These are phyloP conservation scores for Quercus rubra DNA, from an alignment of 306 rosid genomes.

Conservation along the genomic window DNA sequence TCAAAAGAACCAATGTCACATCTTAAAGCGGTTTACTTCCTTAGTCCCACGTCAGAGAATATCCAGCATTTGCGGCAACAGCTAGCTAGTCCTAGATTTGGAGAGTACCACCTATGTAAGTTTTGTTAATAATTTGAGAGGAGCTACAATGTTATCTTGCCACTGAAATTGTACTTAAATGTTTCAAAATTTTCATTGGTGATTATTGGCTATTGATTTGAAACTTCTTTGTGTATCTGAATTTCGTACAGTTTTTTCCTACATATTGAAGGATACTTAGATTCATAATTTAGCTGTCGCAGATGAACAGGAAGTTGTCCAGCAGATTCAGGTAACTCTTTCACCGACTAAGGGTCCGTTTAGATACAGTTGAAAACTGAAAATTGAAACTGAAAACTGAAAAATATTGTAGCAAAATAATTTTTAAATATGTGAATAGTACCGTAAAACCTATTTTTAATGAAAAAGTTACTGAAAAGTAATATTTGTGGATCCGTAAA, in stretches of 20 bases:
- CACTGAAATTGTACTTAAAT: not conserved
- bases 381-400: too few species aligned
- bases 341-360: too few species aligned
- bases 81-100: slow-evolving; percentile 79
- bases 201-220: slow-evolving; percentile 29
- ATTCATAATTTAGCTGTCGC: slow-evolving; percentile 88
- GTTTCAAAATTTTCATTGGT: slow-evolving; percentile 8
- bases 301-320: slow-evolving; percentile 94
- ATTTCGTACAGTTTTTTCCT: slow-evolving; percentile 86
- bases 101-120: slow-evolving; percentile 93
- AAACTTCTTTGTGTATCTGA: slow-evolving; percentile 38
- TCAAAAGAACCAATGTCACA: slow-evolving; percentile 86
- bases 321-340: slow-evolving; percentile 80
- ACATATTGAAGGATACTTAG: slow-evolving; percentile 89
- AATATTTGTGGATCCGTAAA: too few species aligned
- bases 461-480: too few species aligned
- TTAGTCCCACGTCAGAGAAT: slow-evolving; percentile 83
- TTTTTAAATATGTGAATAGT: too few species aligned
- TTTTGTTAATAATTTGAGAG: slow-evolving; percentile 19
- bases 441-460: too few species aligned
- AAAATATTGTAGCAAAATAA: too few species aligned
- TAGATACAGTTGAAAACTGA: too few species aligned
- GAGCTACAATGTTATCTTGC: not conserved
- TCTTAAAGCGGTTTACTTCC: slow-evolving; percentile 87
- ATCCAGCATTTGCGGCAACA: slow-evolving; percentile 77